Evolutionary conservation across 1,284 basidiomycete species (phyloP), one percentile per base, ranked within the genome.

Genomic region (Meira miltonrushii): DNA sequence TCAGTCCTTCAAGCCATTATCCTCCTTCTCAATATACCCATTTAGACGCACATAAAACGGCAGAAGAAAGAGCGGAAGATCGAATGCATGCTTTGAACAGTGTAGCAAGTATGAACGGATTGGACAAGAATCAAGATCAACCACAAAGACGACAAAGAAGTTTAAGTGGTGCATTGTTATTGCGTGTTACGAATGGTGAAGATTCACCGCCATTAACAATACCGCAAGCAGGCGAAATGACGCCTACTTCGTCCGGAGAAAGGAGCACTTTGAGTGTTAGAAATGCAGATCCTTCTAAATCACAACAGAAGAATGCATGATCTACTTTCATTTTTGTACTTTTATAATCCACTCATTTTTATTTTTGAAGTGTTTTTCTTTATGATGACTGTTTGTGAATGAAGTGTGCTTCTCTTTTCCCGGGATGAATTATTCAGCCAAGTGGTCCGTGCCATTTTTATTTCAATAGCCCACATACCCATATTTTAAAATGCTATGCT

Each of bases 1-100:
- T n/a, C n/a, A n/a, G n/a, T n/a, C n/a, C n/a, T 48, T 21, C 12
- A 21, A 12, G 17, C 5, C 17, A 48, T 9, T 48, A 48, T 23
- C 46, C 46, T 3, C 46, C 46, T 17, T 48, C 46, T 5, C 46
- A 23, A 48, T 48, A 48, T 25, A 21, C 46, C 46, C 46, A 48
- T 23, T 48, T 48, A 25, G 46, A 48, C 46, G 21, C 25, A 5
- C n/a, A 48, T 48, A n/a, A 48, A 48, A 23, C 17, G 17, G n/a
- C 5, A n/a, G 46, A 48, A 48, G 21, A 13, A 17, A 4, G 25
- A 23, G 25, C 46, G 12, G 41, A 43, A 21, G 46, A 13, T 17
- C 17, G 23, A 25, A 48, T 13, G 12, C 12, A 21, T 21, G 46
- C 12, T 9, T 5, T 23, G 12, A 23, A 17, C 12, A 12, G 2